Conservation (phyloP, 768 basidiomycete genomes). For the Tricholoma flavovirens region DNA sequence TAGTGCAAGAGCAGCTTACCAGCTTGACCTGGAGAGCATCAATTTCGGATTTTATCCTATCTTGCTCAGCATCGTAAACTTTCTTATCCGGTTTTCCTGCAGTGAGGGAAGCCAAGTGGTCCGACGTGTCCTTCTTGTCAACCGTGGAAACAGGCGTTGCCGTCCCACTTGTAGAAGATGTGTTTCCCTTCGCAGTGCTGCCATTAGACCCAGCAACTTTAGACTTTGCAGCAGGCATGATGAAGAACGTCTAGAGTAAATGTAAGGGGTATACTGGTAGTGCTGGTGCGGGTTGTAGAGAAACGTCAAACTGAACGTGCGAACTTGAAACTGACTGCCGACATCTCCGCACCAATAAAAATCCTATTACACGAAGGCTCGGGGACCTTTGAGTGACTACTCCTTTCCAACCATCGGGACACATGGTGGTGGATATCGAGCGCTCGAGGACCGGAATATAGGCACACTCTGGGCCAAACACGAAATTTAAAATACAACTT, state of each 20-base stretch:
- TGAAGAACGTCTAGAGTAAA: slow-evolving; percentile 20
- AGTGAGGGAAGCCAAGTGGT: slow-evolving; percentile 27
- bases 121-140: slow-evolving; percentile 41
- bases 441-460: neutral
- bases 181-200: slow-evolving; percentile 34
- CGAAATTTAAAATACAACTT: slow-evolving; percentile 52
- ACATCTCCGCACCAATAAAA: neutral
- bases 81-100: slow-evolving; percentile 80
- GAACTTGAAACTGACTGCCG: slow-evolving; percentile 11
- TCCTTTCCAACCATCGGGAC: neutral
- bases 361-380: neutral
- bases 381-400: neutral
- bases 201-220: slow-evolving; percentile 43
- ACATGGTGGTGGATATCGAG: neutral
- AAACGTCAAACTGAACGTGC: slow-evolving; percentile 17
- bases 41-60: slow-evolving; percentile 76
- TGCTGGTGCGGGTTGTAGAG: slow-evolving; percentile 14
- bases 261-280: slow-evolving; percentile 16
- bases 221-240: slow-evolving; percentile 49
- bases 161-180: slow-evolving; percentile 41
- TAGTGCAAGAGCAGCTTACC: slow-evolving; percentile 42
- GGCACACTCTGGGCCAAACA: neutral
- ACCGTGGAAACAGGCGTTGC: slow-evolving; percentile 40
- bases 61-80: slow-evolving; percentile 80
- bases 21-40: slow-evolving; percentile 75